phyloP scores from a whole-genome alignment of 2,329 filamentous ascomycete species.

The Beauveria asiatica region DNA sequence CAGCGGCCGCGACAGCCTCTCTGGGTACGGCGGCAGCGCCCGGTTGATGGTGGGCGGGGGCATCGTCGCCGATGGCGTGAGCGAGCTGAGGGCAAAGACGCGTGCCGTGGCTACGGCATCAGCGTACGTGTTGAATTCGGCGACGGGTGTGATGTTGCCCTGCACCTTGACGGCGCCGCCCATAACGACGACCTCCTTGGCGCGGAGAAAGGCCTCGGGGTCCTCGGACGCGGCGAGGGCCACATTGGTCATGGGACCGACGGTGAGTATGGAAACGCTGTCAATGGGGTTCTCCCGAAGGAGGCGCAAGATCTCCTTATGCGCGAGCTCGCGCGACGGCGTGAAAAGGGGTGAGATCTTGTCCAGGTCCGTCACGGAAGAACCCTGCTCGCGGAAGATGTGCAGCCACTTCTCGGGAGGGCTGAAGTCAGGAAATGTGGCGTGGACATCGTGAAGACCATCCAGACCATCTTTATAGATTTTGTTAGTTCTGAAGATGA shows the following conservation, averaged over 20 bases:
- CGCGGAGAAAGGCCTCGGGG: constrained; percentile 77
- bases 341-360: constrained; percentile 57
- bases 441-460: constrained; percentile 69
- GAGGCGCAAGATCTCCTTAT: constrained; percentile 83
- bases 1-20: constrained; percentile 51
- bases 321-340: constrained; percentile 63
- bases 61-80: constrained; percentile 68
- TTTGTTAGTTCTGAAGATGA: background rate
- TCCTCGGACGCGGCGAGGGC: constrained; percentile 84
- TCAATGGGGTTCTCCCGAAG: constrained; percentile 72
- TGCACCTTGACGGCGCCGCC: constrained; percentile 71
- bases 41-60: constrained; percentile 52
- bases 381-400: constrained; percentile 41
- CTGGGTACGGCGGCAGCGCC: constrained; percentile 53
- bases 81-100: constrained; percentile 69
- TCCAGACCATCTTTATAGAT: constrained; percentile 56
- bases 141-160: constrained; percentile 78
- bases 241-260: constrained; percentile 90
- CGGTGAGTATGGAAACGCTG: constrained; percentile 80
- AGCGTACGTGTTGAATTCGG: constrained; percentile 93
- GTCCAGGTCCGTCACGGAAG: constrained; percentile 27
- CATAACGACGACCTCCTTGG: constrained; percentile 92
- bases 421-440: constrained; percentile 63
- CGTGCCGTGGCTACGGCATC: constrained; percentile 72
- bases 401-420: constrained; percentile 67